Conservation (phyloP, 2,329 filamentous ascomycete species). For the Dactylellina haptotyla region DNA sequence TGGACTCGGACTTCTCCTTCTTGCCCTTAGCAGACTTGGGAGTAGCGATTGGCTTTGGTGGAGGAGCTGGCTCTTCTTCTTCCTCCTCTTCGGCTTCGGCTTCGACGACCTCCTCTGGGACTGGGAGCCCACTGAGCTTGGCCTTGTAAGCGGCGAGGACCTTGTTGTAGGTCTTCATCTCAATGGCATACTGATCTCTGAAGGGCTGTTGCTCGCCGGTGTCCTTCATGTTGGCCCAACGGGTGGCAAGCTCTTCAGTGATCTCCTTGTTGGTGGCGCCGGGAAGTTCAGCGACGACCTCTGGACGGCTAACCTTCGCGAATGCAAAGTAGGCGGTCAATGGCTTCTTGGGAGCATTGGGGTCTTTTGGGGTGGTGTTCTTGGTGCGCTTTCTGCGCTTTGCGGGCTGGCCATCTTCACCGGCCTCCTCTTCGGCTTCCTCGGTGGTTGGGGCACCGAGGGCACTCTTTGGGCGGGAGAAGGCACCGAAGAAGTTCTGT, state of each 20-base stretch:
- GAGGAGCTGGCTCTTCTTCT: constrained; percentile 43
- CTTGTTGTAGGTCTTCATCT: constrained; percentile 49
- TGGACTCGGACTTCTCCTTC: constrained; percentile 49
- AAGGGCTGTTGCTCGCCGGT: constrained; percentile 71
- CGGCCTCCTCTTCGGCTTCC: constrained; percentile 40
- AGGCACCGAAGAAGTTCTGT: constrained; percentile 27
- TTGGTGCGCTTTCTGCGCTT: constrained; percentile 76
- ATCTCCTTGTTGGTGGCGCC: constrained; percentile 84
- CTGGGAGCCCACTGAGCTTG: constrained; percentile 36
- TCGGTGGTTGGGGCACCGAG: constrained; percentile 3
- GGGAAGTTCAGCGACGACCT: constrained; percentile 81
- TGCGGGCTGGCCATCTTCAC: constrained; percentile 41
- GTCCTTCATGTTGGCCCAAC: constrained; percentile 82
- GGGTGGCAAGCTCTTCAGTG: constrained; percentile 83
- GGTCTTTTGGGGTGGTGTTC: constrained; percentile 72
- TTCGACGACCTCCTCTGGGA: constrained; percentile 23
- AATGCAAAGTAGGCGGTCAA: constrained; percentile 95
- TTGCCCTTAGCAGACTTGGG: constrained; percentile 28
- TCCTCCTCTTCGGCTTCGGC: constrained; percentile 40
- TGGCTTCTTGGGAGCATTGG: constrained; percentile 92
- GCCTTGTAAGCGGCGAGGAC: constrained; percentile 44
- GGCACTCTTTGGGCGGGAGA: constrained; percentile 14
- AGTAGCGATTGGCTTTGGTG: constrained; percentile 38
- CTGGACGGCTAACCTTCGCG: constrained; percentile 84
- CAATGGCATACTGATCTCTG: constrained; percentile 48